A percentile compares a stretch with the other conserved stretches of the same genome.
These are phyloP conservation scores for Macrolepiota dolichaula DNA, from an alignment of 768 basidiomycete genomes.

Conservation along the genomic window DNA sequence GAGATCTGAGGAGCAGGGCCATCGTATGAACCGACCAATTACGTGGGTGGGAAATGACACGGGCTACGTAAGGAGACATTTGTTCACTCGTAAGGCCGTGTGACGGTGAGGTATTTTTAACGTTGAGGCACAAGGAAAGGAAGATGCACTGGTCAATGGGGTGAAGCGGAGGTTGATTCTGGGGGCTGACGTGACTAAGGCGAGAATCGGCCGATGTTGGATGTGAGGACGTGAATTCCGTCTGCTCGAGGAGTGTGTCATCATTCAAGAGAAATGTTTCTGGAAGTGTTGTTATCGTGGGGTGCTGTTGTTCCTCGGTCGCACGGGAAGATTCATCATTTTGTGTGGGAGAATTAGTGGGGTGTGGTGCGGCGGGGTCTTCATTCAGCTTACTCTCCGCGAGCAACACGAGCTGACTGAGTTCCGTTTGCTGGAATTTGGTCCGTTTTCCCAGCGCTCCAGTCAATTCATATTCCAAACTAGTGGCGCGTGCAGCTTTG, in stretches of 20 bases:
- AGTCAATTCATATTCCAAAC: slow-evolving; percentile 85
- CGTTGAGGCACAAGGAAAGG: slow-evolving; percentile 85
- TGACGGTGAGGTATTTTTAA: slow-evolving; percentile 83
- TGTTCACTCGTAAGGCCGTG: slow-evolving; percentile 92
- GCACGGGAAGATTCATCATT: slow-evolving; percentile 7
- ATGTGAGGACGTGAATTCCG: slow-evolving; percentile 80
- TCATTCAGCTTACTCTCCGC: slow-evolving; percentile 72
- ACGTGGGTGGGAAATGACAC: slow-evolving; percentile 83
- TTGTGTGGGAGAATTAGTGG: slow-evolving; percentile 11
- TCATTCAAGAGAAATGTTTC: slow-evolving; percentile 85
- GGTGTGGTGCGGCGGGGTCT: slow-evolving; percentile 19
- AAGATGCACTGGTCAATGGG: slow-evolving; percentile 94
- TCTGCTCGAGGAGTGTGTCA: slow-evolving; percentile 93
- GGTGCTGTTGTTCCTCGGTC: slow-evolving; percentile 11
- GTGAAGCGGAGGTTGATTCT: slow-evolving; percentile 81
- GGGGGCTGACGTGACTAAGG: slow-evolving; percentile 75
- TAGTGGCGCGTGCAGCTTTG: slow-evolving; percentile 70
- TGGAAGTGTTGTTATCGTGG: slow-evolving; percentile 42
- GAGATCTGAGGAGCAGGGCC: slow-evolving; percentile 89
- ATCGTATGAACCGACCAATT: slow-evolving; percentile 99
- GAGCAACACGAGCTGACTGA: slow-evolving; percentile 89
- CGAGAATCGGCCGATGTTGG: slow-evolving; percentile 41
- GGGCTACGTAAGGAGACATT: slow-evolving; percentile 87
- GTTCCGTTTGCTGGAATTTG: slow-evolving; percentile 83
- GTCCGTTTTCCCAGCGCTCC: slow-evolving; percentile 93